Evolutionary conservation across 257 asterid genomes (phyloP).

Genomic region (Verbena officinalis): DNA sequence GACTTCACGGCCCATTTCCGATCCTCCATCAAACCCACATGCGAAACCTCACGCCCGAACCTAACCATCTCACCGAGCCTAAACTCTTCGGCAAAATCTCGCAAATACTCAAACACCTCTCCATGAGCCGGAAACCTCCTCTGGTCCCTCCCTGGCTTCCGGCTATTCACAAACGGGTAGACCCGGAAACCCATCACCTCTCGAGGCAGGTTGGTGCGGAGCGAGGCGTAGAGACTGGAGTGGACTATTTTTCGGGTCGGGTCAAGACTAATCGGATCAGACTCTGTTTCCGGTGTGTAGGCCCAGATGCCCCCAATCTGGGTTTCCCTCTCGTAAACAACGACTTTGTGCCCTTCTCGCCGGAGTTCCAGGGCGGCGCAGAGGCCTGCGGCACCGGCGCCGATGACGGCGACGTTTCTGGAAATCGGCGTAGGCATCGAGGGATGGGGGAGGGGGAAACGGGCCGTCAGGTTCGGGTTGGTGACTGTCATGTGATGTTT

Average conservation of each 20-base stretch:
- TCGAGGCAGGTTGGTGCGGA: conserved; percentile 86
- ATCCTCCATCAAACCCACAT: conserved; percentile 52
- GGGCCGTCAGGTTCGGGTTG: conserved; percentile 27
- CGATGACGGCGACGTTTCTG: conserved; percentile 84
- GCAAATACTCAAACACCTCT: conserved; percentile 76
- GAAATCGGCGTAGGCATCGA: conserved; percentile 40
- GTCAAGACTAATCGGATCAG: conserved; percentile 68
- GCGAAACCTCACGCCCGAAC: conserved; percentile 70
- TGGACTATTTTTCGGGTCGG: conserved; percentile 58
- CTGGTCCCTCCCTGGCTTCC: conserved; percentile 55
- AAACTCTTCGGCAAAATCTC: conserved; percentile 67
- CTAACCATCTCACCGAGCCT: conserved; percentile 63
- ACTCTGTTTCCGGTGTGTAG: conserved; percentile 63
- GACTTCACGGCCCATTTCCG: conserved; percentile 71
- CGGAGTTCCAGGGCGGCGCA: conserved; percentile 80
- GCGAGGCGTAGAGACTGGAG: conserved; percentile 84
- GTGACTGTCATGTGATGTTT: conserved; percentile 36
- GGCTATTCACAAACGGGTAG: conserved; percentile 64
- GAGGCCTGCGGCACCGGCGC: conserved; percentile 96
- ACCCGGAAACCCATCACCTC: conserved; percentile 83
- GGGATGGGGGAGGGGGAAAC: conserved; percentile 28
- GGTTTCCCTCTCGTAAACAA: conserved; percentile 68
- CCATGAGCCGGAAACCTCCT: conserved; percentile 85
- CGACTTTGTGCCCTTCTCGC: conserved; percentile 81
- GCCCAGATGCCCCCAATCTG: conserved; percentile 89